These are phyloP conservation scores for Alnus glutinosa DNA, from an alignment of 306 rosid genomes.

Conservation along the genomic window DNA sequence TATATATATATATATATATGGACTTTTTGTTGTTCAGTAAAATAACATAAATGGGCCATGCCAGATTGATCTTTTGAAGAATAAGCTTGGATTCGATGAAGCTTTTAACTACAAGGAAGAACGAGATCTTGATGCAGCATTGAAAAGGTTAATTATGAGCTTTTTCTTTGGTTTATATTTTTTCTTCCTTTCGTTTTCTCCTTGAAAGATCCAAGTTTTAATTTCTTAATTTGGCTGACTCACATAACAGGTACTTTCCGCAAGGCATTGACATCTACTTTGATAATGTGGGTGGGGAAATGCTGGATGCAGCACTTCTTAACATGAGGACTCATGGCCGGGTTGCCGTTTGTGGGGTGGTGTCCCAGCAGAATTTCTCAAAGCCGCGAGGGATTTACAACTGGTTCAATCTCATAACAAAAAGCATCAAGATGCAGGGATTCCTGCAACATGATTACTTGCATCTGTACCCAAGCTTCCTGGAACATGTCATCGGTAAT, in stretches of 20 bases:
- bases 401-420: constrained; percentile 15
- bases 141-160: constrained; percentile 21
- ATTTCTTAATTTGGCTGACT: background rate
- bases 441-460: constrained; percentile 44
- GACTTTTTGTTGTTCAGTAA: constrained; percentile 22
- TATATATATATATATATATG: too few relatives aligned
- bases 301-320: constrained; percentile 57
- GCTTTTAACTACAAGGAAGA: constrained; percentile 37
- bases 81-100: constrained; percentile 49
- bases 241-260: constrained; percentile 43
- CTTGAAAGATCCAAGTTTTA: background rate
- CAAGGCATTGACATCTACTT: constrained; percentile 73
- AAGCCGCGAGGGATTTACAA: constrained; percentile 29
- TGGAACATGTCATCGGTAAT: background rate
- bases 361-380: constrained; percentile 46
- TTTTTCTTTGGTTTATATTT: too few relatives aligned
- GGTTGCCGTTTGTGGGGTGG: constrained; percentile 57
- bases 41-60: background rate
- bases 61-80: constrained; percentile 52
- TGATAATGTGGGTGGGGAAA: constrained; percentile 72
- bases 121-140: constrained; percentile 7
- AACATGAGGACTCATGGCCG: constrained; percentile 58
- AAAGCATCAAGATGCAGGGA: constrained; percentile 55
- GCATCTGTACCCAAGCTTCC: constrained; percentile 10
- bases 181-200: background rate